These are phyloP conservation scores for Thielaviopsis punctulata DNA, from an alignment of 2,329 filamentous ascomycete genomes.

Conservation along the genomic window DNA sequence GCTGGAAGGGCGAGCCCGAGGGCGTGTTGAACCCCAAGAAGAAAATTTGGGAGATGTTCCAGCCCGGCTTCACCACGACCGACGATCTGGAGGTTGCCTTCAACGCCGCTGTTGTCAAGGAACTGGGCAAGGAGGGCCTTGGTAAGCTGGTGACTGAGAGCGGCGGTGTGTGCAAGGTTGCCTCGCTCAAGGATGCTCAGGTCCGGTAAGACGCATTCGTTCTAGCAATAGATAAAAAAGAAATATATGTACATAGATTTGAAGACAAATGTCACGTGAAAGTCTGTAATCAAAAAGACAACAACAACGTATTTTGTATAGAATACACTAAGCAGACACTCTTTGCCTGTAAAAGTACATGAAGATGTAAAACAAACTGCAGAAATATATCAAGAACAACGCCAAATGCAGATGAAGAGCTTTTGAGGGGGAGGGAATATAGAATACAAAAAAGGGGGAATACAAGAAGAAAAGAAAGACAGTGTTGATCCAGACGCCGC, in stretches of 20 bases:
- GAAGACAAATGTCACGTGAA: neutral
- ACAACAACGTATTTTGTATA: neutral
- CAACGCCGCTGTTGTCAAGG: constrained; percentile 60
- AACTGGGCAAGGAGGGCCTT: constrained; percentile 51
- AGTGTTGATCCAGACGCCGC: neutral
- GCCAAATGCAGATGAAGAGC: constrained; percentile 1
- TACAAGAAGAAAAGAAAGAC: neutral
- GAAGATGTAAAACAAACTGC: neutral
- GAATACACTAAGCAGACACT: too few relatives aligned
- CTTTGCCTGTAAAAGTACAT: too few relatives aligned
- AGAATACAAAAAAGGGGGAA: neutral
- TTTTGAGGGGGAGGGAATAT: neutral
- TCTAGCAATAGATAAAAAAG: neutral
- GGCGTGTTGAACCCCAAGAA: constrained; percentile 95
- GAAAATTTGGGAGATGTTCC: constrained; percentile 95
- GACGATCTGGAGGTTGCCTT: constrained; percentile 69
- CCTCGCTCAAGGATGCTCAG: constrained; percentile 59
- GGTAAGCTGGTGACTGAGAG: constrained; percentile 57
- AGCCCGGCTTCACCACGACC: constrained; percentile 89
- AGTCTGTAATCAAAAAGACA: neutral
- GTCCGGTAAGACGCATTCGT: constrained; percentile 50
- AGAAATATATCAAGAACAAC: neutral
- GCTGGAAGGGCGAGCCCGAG: constrained; percentile 87
- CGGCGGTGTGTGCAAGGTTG: constrained; percentile 69
- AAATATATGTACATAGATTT: too few relatives aligned